A percentile compares a stretch with the other conserved stretches of the same genome.
Conservation (phyloP, 2,329 filamentous ascomycete genomes). For the Amauroascus niger region DNA sequence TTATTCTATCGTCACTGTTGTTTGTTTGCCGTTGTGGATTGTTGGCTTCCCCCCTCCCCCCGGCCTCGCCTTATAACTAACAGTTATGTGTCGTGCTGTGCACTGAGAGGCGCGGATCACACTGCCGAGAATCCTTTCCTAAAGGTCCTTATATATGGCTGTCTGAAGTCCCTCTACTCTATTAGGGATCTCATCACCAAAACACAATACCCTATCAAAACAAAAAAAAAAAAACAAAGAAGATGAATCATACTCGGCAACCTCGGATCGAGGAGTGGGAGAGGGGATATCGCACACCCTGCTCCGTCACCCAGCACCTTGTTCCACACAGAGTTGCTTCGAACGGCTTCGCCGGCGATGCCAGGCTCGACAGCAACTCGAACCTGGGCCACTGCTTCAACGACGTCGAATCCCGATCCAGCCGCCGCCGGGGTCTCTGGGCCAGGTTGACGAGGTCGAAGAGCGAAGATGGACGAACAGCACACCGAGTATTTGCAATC, state of each 20-base stretch:
- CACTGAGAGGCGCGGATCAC: background rate
- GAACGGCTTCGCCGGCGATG: background rate
- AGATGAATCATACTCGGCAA: background rate
- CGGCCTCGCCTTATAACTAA: background rate
- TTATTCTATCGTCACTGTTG: background rate
- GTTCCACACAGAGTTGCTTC: slow-evolving; percentile 1
- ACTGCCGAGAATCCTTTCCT: background rate
- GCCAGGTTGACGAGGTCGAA: slow-evolving; percentile 2
- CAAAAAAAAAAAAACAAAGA: background rate
- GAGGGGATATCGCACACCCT: slow-evolving; percentile 5
- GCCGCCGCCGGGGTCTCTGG: slow-evolving; percentile 4
- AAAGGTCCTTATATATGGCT: background rate
- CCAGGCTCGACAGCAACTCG: background rate
- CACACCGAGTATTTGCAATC: background rate
- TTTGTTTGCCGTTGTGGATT: background rate
- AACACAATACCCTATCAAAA: background rate
- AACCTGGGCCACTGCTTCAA: background rate
- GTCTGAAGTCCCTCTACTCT: background rate
- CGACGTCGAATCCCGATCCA: slow-evolving; percentile 1
- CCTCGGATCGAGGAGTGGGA: background rate
- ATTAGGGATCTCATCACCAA: background rate
- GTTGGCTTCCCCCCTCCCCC: background rate
- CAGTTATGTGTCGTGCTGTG: background rate
- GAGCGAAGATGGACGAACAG: slow-evolving; percentile 2
- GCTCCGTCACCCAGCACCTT: slow-evolving; percentile 2